Evolutionary conservation across 2,329 filamentous ascomycete genomes (phyloP).

Genomic region (Periconia sp.): DNA sequence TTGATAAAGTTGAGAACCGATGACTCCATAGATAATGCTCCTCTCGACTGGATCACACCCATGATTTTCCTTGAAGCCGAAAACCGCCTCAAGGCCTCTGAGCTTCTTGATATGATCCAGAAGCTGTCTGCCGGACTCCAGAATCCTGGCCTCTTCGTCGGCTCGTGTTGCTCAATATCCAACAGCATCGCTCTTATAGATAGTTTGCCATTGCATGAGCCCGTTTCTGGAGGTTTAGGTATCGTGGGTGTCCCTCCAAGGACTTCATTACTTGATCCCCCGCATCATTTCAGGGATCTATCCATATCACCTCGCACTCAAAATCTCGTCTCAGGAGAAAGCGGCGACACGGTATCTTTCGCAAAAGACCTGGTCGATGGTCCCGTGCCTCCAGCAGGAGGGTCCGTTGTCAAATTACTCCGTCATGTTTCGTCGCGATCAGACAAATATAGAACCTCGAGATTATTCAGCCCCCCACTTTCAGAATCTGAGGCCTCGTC

Average conservation of each 20-base stretch:
- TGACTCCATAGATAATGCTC: conserved; percentile 19
- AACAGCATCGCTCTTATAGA: conserved; percentile 12
- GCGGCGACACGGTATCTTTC: conserved; percentile 5
- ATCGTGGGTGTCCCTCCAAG: conserved; percentile 6
- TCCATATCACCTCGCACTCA: conserved; percentile 15
- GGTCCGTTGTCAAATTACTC: background rate
- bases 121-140: conserved; percentile 6
- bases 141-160: conserved; percentile 12
- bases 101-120: conserved; percentile 12
- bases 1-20: conserved; percentile 15
- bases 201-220: conserved; percentile 6
- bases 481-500: conserved; percentile 6
- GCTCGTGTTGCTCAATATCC: conserved; percentile 16
- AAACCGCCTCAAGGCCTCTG: conserved; percentile 5
- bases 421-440: conserved; percentile 6
- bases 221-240: conserved; percentile 7
- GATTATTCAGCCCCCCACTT: conserved; percentile 3
- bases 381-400: background rate
- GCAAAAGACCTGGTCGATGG: conserved; percentile 3
- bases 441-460: conserved; percentile 14
- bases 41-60: conserved; percentile 21
- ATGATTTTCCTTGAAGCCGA: conserved; percentile 16
- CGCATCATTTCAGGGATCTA: conserved; percentile 10
- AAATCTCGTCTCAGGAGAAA: conserved; percentile 2
- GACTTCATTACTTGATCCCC: too few species aligned